These are phyloP conservation scores for Rhizopus delemar DNA, from an alignment of 371 early-diverging fungal species.

Conservation along the genomic window DNA sequence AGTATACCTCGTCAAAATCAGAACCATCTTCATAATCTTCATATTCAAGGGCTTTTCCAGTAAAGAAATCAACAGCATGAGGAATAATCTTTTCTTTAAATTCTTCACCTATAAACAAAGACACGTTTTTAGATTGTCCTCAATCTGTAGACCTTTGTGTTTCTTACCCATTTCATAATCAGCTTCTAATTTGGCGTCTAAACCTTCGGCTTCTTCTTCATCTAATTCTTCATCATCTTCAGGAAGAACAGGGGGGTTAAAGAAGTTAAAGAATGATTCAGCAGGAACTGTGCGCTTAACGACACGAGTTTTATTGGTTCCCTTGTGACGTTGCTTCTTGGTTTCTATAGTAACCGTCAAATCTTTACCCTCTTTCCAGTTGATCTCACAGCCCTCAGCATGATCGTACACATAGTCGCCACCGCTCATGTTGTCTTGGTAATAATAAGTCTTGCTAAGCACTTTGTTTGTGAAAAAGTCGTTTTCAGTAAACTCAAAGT, in stretches of 20 bases:
- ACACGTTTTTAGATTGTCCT: too few species aligned
- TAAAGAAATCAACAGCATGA: conserved; percentile 96
- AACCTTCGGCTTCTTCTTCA: conserved; percentile 74
- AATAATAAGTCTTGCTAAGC: conserved; percentile 90
- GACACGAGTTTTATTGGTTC: conserved; percentile 96
- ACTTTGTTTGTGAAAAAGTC: conserved; percentile 83
- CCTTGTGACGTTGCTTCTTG: conserved; percentile 97
- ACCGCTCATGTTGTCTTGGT: conserved; percentile 69
- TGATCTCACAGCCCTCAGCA: conserved; percentile 85
- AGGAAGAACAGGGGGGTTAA: conserved; percentile 79
- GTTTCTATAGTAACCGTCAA: conserved; percentile 88
- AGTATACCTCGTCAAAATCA: conserved; percentile 62
- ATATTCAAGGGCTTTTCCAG: conserved; percentile 91
- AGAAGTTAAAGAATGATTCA: conserved; percentile 95
- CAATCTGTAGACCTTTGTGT: too few species aligned
- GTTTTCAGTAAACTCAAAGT: conserved; percentile 89
- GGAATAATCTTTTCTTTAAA: conserved; percentile 96
- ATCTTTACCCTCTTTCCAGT: conserved; percentile 97
- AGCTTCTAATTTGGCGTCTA: conserved; percentile 81
- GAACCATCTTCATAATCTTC: conserved; percentile 71
- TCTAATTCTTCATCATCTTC: conserved; percentile 71
- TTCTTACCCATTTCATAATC: conserved; percentile 79
- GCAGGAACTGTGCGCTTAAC: conserved; percentile 94
- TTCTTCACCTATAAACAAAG: conserved; percentile 64
- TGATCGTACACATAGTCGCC: conserved; percentile 87